phyloP scores from a whole-genome alignment of 2,329 filamentous ascomycete genomes.

The Pseudogymnoascus sp. region DNA sequence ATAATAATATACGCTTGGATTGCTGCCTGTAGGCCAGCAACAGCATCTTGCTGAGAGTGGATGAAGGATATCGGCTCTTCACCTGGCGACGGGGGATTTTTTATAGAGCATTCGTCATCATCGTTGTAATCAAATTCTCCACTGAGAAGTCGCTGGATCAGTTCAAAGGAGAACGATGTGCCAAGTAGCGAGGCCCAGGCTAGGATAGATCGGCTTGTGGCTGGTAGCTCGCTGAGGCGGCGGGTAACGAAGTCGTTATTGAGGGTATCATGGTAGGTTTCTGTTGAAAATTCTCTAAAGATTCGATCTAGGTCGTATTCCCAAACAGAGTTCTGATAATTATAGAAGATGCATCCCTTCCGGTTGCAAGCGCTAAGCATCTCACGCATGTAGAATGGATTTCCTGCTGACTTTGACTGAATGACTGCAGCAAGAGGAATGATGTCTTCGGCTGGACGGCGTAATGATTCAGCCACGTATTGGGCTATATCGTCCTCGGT shows the following conservation, averaged over 20 bases:
- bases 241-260: slow-evolving; percentile 77
- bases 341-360: slow-evolving; percentile 85
- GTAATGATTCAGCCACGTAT: slow-evolving; percentile 77
- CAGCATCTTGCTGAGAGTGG: slow-evolving; percentile 56
- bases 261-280: slow-evolving; percentile 70
- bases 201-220: slow-evolving; percentile 68
- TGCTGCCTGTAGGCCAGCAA: slow-evolving; percentile 74
- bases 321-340: slow-evolving; percentile 77
- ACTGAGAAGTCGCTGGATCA: slow-evolving; percentile 69
- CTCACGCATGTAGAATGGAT: slow-evolving; percentile 85
- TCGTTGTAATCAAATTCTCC: slow-evolving; percentile 63
- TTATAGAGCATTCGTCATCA: slow-evolving; percentile 26
- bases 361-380: slow-evolving; percentile 83
- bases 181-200: slow-evolving; percentile 83
- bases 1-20: slow-evolving; percentile 76
- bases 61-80: slow-evolving; percentile 33
- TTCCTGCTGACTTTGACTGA: slow-evolving; percentile 81
- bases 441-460: slow-evolving; percentile 63
- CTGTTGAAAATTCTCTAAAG: slow-evolving; percentile 75
- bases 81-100: slow-evolving; percentile 32
- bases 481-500: slow-evolving; percentile 71
- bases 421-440: slow-evolving; percentile 74
- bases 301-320: slow-evolving; percentile 77
- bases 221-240: slow-evolving; percentile 67
- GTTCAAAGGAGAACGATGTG: slow-evolving; percentile 72